A percentile compares a stretch with the other conserved stretches of the same genome.
phyloP scores from a whole-genome alignment of 257 asterid species.

The Fraxinus anomala region DNA sequence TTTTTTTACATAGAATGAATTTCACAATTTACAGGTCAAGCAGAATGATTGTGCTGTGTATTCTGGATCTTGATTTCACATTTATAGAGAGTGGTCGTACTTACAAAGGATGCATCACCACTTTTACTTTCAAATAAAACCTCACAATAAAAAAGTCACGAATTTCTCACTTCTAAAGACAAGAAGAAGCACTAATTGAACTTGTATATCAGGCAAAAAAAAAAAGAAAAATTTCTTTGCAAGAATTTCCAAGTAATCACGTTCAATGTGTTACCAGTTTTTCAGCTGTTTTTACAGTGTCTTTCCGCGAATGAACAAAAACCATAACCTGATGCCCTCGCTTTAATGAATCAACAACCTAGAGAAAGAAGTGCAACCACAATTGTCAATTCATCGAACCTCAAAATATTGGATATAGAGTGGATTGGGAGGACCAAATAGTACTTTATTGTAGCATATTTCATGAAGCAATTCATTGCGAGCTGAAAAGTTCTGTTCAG shows the following conservation, averaged over 20 bases:
- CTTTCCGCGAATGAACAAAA: slow-evolving; percentile 96
- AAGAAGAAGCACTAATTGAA: background rate
- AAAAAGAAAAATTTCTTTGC: background rate
- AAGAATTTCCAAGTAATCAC: slow-evolving; percentile 12
- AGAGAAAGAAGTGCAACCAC: slow-evolving; percentile 22
- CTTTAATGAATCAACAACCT: slow-evolving; percentile 87
- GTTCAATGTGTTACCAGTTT: slow-evolving; percentile 62
- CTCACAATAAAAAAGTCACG: background rate
- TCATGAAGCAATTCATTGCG: slow-evolving; percentile 83
- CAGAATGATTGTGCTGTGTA: background rate
- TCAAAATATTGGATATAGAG: slow-evolving; percentile 9
- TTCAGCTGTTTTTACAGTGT: slow-evolving; percentile 93
- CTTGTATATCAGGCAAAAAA: background rate
- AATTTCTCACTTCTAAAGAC: background rate
- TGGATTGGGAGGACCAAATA: slow-evolving; percentile 26
- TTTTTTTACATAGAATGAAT: background rate
- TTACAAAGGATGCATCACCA: background rate
- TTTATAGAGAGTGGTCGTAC: background rate
- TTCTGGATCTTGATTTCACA: background rate
- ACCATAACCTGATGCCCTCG: slow-evolving; percentile 98
- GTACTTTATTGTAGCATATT: slow-evolving; percentile 89
- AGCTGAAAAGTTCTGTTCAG: slow-evolving; percentile 72
- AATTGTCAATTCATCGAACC: slow-evolving; percentile 16
- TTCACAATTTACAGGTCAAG: background rate
- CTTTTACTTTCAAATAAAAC: background rate